Conservation (phyloP, 2,329 filamentous ascomycete genomes). For the Zymoseptoria pseudotritici region DNA sequence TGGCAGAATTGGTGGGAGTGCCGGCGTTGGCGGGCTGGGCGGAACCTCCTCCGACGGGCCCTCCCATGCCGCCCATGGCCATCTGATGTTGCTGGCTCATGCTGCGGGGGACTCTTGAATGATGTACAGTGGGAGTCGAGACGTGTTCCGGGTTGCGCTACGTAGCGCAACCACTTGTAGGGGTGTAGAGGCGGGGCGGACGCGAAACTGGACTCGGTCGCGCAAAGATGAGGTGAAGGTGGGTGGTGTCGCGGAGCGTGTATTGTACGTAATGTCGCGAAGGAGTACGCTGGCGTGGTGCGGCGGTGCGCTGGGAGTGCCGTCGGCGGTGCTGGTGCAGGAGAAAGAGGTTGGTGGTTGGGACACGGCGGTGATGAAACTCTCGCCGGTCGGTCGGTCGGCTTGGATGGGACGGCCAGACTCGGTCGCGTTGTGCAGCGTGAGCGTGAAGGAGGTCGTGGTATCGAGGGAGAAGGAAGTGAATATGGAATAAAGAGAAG, state of each 20-base stretch:
- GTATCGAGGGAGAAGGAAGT: not conserved
- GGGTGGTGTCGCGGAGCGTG: not conserved
- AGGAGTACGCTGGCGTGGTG: not conserved
- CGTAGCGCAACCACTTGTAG: not conserved
- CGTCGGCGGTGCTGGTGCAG: not conserved
- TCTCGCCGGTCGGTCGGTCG: not conserved
- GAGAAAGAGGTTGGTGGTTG: not conserved
- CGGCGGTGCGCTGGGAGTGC: not conserved
- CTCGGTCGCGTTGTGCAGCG: not conserved
- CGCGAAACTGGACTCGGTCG: not conserved
- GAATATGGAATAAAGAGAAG: not conserved
- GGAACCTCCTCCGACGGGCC: slow-evolving; percentile 50
- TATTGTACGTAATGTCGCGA: not conserved
- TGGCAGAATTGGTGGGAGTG: slow-evolving; percentile 22
- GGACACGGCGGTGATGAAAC: not conserved
- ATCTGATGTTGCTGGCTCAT: slow-evolving; percentile 59
- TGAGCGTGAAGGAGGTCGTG: not conserved
- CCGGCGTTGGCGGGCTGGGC: slow-evolving; percentile 20
- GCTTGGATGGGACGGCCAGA: not conserved
- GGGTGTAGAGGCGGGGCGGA: not conserved
- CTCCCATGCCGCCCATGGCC: slow-evolving; percentile 51
- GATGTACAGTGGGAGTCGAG: not conserved
- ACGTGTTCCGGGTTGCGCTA: not conserved
- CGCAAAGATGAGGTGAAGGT: not conserved
- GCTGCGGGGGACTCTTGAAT: slow-evolving; percentile 14